phyloP scores from a whole-genome alignment of 106 monocot genomes.

The Platanthera zijinensis region DNA sequence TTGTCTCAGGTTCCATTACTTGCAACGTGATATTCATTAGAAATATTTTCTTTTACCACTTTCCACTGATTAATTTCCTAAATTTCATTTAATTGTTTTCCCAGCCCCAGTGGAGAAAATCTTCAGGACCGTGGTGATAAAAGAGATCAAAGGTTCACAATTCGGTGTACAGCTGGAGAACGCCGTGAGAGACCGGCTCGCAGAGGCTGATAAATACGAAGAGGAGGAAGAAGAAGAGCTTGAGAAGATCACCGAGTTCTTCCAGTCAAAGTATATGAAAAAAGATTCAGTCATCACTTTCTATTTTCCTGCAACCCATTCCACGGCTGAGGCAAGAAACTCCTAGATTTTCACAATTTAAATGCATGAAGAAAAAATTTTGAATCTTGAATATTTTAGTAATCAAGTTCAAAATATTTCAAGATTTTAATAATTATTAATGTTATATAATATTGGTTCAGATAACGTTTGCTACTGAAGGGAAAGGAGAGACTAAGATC shows the following conservation, averaged over 20 bases:
- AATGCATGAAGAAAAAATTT: not conserved
- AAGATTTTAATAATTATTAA: not conserved
- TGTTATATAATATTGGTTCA: conserved; percentile 10
- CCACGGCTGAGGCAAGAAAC: conserved; percentile 37
- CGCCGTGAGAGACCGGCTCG: conserved; percentile 61
- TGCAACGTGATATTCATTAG: not conserved
- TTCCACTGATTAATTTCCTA: not conserved
- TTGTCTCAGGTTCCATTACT: conserved; percentile 44
- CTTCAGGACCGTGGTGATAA: conserved; percentile 71
- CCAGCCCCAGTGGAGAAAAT: conserved; percentile 64
- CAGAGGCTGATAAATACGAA: conserved; percentile 61
- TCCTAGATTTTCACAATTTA: not conserved
- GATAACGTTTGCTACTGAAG: conserved; percentile 65
- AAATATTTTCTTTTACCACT: not conserved
- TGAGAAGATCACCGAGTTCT: conserved; percentile 64
- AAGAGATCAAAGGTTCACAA: conserved; percentile 92
- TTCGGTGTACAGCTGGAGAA: conserved; percentile 80
- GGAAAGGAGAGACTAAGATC: conserved; percentile 49
- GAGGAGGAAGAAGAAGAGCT: conserved; percentile 79
- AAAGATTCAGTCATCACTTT: conserved; percentile 60
- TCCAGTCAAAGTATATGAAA: conserved; percentile 81
- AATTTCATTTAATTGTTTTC: not conserved
- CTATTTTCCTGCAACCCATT: conserved; percentile 32
- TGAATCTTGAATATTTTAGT: not conserved
- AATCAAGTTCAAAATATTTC: not conserved